phyloP scores from a whole-genome alignment of 352 stramenopile species.

The Phytophthora vignae region DNA sequence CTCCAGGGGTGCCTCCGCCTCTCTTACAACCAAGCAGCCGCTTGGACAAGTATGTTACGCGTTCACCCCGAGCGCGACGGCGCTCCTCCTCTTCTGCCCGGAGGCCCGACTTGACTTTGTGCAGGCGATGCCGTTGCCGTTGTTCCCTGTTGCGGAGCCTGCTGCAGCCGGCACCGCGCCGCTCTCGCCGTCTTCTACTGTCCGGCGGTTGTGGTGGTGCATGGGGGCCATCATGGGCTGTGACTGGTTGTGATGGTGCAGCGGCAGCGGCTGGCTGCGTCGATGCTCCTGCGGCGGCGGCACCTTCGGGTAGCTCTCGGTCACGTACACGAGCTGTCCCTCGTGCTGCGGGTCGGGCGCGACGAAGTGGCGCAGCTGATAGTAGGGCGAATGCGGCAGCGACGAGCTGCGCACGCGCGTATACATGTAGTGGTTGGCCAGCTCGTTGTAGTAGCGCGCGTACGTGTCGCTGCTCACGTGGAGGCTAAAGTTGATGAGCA shows the following conservation, averaged over 20 bases:
- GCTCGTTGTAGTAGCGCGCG: conserved; percentile 92
- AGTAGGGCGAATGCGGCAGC: conserved; percentile 46
- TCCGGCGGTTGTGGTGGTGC: conserved; percentile 37
- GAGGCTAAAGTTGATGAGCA: conserved; percentile 98
- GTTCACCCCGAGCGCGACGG: conserved; percentile 84
- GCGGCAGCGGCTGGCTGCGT: conserved; percentile 39
- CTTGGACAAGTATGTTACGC: conserved; percentile 54
- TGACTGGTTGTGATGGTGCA: conserved; percentile 36
- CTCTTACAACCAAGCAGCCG: conserved; percentile 25
- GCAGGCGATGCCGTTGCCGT: conserved; percentile 51
- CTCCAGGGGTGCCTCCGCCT: conserved; percentile 25
- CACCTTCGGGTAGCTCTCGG: conserved; percentile 58
- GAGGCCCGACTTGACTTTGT: conserved; percentile 66
- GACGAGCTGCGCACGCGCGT: conserved; percentile 56
- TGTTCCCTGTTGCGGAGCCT: conserved; percentile 27
- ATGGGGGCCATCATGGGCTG: conserved; percentile 27
- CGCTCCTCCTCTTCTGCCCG: conserved; percentile 81
- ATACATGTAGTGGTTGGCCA: conserved; percentile 88
- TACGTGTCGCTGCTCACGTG: conserved; percentile 94
- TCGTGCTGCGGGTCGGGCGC: conserved; percentile 64
- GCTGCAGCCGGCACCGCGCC: conserved; percentile 14
- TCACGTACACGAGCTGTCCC: conserved; percentile 84
- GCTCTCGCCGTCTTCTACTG: conserved; percentile 53
- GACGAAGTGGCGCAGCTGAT: conserved; percentile 76
- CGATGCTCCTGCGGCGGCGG: conserved; percentile 32